Percentiles rank a stretch among this genome's conserved stretches.
Evolutionary conservation across 495 filamentous ascomycete genomes (phyloP).

Genomic region (Aspergillus asperescens): DNA sequence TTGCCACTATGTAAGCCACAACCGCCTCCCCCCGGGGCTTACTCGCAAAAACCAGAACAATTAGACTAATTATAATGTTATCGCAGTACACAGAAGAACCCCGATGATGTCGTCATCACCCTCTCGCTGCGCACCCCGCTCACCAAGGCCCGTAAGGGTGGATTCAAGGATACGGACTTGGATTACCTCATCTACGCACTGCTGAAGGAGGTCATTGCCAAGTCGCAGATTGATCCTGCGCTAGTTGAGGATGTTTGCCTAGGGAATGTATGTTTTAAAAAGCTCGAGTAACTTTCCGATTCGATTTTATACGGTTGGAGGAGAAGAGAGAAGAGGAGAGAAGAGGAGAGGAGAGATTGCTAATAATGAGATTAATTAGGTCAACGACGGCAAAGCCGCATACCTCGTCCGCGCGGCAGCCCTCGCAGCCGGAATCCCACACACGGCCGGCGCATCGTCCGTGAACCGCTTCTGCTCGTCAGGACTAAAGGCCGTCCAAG

Average conservation of each 20-base stretch:
- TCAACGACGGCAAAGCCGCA: conserved; percentile 77
- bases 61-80: conserved; percentile 10
- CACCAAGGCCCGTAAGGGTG: conserved; percentile 73
- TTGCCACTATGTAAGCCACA: conserved; percentile 67
- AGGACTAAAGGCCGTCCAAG: conserved; percentile 88
- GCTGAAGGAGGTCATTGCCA: conserved; percentile 66
- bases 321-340: too few relatives aligned
- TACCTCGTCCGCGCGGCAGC: conserved; percentile 86
- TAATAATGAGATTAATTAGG: too few relatives aligned
- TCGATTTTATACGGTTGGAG: too few relatives aligned
- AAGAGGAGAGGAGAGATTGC: too few relatives aligned
- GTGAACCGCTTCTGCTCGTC: conserved; percentile 97
- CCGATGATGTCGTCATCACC: conserved; percentile 94
- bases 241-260: conserved; percentile 88
- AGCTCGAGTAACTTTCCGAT: too few relatives aligned
- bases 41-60: conserved; percentile 1
- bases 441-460: conserved; percentile 72
- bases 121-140: conserved; percentile 73
- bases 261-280: conserved; percentile 83
- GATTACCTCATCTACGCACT: conserved; percentile 79
- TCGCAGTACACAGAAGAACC: conserved; percentile 88
- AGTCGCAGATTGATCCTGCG: conserved; percentile 72
- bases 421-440: conserved; percentile 89
- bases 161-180: conserved; percentile 90
- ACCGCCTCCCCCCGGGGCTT: conserved; percentile 2